Base-by-base conservation (phyloP, 441 rosid genomes). In the Erodium chrysanthum region DNA sequence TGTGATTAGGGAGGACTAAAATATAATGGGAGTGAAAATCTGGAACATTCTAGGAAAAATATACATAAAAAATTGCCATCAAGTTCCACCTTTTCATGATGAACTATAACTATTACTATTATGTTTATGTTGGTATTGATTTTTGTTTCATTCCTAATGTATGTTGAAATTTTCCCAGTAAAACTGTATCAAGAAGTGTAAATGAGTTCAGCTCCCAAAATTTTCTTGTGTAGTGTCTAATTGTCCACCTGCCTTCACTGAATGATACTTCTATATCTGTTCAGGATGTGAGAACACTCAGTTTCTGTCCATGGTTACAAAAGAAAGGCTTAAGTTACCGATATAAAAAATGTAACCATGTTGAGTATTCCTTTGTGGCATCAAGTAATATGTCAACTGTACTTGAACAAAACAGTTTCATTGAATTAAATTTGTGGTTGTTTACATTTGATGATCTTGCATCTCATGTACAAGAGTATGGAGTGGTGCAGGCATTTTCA, bases 401-500 rank as follows among this genome's bases (percentile, higher is more conserved):
- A 52, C 59, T 52, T 6, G 22, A 52, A 17, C 21, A 8, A 7
- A 56, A 56, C 61, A 21, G 61, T 56, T 56, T 3, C 5, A 10
- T 20, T 56, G 25, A 56, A 65, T 52, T 64, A 18, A 37, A 27
- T 31, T 63, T 65, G 15, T 48, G 52, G 15, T 67, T 31, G 65
- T 62, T 68, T 15, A 22, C 40, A 68, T 66, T 56, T 56, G 61
- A 10, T 33, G 50, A 35, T 66, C 60, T 35, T 6, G 54, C 74
- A 67, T 50, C 66, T 67, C 29, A 70, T 29, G 37, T 12, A 61
- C 27, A 17, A 21, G 18, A 65, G 60, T 48, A 14, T 73, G 70
- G 35, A 58, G 46, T 75, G 63, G 25, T 84, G 83, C 86, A 94
- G 97, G 97, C 99, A 69, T 94, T 94, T 82, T 86, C 99, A 31